A percentile compares a stretch with the other conserved stretches of the same genome.
Evolutionary conservation across 257 asterid species (phyloP).

Genomic region (Thymus mandschuricus): DNA sequence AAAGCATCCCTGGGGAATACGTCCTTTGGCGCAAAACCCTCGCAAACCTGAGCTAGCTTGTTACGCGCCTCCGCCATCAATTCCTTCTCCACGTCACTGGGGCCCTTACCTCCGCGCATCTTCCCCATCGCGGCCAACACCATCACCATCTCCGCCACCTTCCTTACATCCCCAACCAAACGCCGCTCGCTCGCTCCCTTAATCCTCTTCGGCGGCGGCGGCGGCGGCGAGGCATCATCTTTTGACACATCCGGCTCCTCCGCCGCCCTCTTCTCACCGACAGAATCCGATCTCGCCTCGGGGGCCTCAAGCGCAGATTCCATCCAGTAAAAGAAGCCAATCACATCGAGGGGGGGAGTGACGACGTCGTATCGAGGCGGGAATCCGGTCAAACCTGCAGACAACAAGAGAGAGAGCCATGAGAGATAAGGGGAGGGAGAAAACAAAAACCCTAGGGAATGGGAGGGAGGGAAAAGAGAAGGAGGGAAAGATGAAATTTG

Average conservation of each 20-base stretch:
- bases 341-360: slow-evolving; percentile 31
- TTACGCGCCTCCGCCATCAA: slow-evolving; percentile 74
- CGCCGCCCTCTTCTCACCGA: slow-evolving; percentile 57
- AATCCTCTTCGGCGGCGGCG: slow-evolving; percentile 42
- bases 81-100: slow-evolving; percentile 73
- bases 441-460: slow-evolving; percentile 54
- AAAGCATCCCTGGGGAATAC: slow-evolving; percentile 86
- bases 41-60: slow-evolving; percentile 68
- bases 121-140: slow-evolving; percentile 90
- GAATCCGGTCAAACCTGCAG: slow-evolving; percentile 51
- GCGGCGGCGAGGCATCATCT: slow-evolving; percentile 31
- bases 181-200: slow-evolving; percentile 32
- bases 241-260: slow-evolving; percentile 44
- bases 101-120: slow-evolving; percentile 91
- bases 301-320: slow-evolving; percentile 45
- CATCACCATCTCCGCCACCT: slow-evolving; percentile 91
- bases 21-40: slow-evolving; percentile 85
- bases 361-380: slow-evolving; percentile 39
- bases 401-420: slow-evolving; percentile 52
- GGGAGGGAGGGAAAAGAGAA: slow-evolving; percentile 35
- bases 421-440: slow-evolving; percentile 34
- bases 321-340: slow-evolving; percentile 42
- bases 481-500: slow-evolving; percentile 25
- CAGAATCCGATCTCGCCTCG: slow-evolving; percentile 50
- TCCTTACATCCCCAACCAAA: slow-evolving; percentile 48